Base-by-base conservation (phyloP, 768 basidiomycete species). In the Omphalotus guepiniiformis region DNA sequence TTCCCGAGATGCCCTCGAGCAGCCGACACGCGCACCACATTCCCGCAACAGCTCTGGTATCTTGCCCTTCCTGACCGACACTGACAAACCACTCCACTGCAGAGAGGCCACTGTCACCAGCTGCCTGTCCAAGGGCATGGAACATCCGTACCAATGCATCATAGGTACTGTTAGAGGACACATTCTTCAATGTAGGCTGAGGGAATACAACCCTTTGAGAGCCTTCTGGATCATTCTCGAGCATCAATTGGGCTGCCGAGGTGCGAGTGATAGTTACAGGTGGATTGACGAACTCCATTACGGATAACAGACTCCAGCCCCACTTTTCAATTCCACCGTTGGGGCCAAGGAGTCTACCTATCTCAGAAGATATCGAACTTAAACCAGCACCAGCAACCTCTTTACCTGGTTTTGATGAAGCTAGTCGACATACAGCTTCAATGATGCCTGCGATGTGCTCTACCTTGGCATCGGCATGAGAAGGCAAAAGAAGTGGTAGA, bases 291-390 rank as follows among this genome's bases (percentile, higher is more conserved):
- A 98, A 80, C 54, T 92, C 84, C 30, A 97, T 67, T n/a, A 86
- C 88, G 0, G 80, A 78, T 23, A 98, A 73, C 3, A 99, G 59
- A 39, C 79, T 78, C 85, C 88, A 93, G 3, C 92, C 89, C 95
- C 93, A 98, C 62, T 83, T 83, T 56, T 96, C 92, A 15, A 96
- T 80, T 0, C 88, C 85, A 5, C 92, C 91, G 0, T 69, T 76
- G 1, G 92, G 85, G 3, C 93, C 93, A 1, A 95, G 73, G 4
- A 93, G 71, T 46, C 75, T 77, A 6, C 74, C 78, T 2, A 90
- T 68, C 11, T 71, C 74, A 13, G 69, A 62, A 12, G 77, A 71
- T 27, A 88, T 71, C n/a, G 74, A 56, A 2, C 68, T 57, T 23
- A 76, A 55, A 12, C 67, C 22, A 18, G 5, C 34, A 13, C 25